Evolutionary conservation across 768 basidiomycete species (phyloP).

Genomic region (Hortiboletus flavorubellus): DNA sequence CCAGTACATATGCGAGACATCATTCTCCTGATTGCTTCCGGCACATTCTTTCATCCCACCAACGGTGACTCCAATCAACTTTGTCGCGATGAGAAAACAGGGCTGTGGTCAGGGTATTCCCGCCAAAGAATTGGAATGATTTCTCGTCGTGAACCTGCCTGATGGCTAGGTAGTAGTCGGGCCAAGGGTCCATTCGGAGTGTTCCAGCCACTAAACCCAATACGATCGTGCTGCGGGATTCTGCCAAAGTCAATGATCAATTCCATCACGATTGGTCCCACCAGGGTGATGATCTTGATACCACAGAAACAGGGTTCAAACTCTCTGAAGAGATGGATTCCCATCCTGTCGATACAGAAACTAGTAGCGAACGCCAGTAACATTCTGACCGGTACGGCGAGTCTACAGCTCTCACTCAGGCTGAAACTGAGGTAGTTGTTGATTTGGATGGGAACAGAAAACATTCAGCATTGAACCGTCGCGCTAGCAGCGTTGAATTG

Average conservation of each 20-base stretch:
- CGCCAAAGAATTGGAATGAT: slow-evolving; percentile 33
- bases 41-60: slow-evolving; percentile 39
- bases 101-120: slow-evolving; percentile 29
- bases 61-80: slow-evolving; percentile 37
- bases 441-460: slow-evolving; percentile 37
- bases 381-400: background rate
- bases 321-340: slow-evolving; percentile 59
- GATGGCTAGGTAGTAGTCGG: slow-evolving; percentile 18
- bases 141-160: slow-evolving; percentile 34
- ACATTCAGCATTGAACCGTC: slow-evolving; percentile 49
- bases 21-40: slow-evolving; percentile 39
- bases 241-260: slow-evolving; percentile 53
- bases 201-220: slow-evolving; percentile 49
- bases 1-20: slow-evolving; percentile 33
- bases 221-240: slow-evolving; percentile 41
- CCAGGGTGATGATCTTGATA: slow-evolving; percentile 44
- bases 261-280: slow-evolving; percentile 42
- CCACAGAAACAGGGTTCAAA: slow-evolving; percentile 54
- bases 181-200: slow-evolving; percentile 14
- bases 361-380: slow-evolving; percentile 31
- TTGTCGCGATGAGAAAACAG: slow-evolving; percentile 37
- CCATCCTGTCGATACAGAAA: slow-evolving; percentile 53
- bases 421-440: slow-evolving; percentile 41
- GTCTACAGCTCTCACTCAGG: slow-evolving; percentile 41
- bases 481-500: slow-evolving; percentile 61